These are phyloP conservation scores for Pleurotus salmoneostramineus DNA, from an alignment of 768 basidiomycete species.

Conservation along the genomic window DNA sequence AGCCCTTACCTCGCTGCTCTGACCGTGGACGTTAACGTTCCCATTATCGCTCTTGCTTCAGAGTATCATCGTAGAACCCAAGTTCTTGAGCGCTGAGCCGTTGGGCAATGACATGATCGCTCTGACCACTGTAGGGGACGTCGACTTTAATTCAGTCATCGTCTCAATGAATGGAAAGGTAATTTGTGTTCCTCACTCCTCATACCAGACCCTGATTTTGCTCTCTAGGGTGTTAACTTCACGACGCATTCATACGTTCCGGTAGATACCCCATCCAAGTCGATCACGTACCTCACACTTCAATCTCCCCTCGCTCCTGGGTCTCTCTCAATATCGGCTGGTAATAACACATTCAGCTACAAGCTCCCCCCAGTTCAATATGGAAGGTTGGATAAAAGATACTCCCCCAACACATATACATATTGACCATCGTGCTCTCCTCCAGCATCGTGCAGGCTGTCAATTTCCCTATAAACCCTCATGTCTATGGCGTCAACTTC, in stretches of 20 bases:
- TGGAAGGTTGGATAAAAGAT: constrained; percentile 25
- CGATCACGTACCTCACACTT: constrained; percentile 47
- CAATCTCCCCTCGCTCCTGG: constrained; percentile 35
- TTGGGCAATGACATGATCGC: constrained; percentile 42
- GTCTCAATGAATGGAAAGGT: constrained; percentile 38
- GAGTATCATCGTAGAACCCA: constrained; percentile 29
- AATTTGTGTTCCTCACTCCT: background rate
- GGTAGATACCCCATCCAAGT: constrained; percentile 40
- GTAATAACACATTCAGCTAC: constrained; percentile 33
- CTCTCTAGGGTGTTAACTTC: constrained; percentile 27
- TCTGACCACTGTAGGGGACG: constrained; percentile 43
- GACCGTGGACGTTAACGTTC: background rate
- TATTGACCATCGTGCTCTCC: too few species aligned
- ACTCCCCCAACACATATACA: too few species aligned
- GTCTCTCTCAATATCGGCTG: constrained; percentile 36
- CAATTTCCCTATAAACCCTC: constrained; percentile 37
- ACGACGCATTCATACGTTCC: constrained; percentile 32
- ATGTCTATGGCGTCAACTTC: constrained; percentile 54
- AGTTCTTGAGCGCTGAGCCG: constrained; percentile 51
- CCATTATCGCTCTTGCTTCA: constrained; percentile 11
- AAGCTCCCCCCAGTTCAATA: constrained; percentile 39
- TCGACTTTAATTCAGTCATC: constrained; percentile 33
- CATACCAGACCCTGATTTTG: background rate
- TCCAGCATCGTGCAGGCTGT: constrained; percentile 29
- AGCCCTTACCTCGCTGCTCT: constrained; percentile 7